These are phyloP conservation scores for Metschnikowia hibisci DNA, from an alignment of 805 yeast species.

Conservation along the genomic window DNA sequence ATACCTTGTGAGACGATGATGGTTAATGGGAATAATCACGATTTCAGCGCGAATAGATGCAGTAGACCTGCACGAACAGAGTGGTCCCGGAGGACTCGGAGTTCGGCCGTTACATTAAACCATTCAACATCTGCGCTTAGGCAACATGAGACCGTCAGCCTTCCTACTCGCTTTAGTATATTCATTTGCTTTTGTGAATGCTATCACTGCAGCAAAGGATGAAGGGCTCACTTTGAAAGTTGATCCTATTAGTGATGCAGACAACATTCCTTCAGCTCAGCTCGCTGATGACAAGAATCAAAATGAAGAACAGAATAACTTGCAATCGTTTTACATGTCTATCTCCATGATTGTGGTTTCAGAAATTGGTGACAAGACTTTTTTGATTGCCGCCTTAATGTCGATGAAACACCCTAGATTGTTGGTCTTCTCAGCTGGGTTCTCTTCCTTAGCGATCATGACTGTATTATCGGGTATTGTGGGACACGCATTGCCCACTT, in stretches of 20 bases:
- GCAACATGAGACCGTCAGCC: conserved; percentile 9
- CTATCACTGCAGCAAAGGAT: neutral
- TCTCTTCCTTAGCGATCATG: conserved; percentile 82
- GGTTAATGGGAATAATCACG: neutral
- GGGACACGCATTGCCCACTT: conserved; percentile 85
- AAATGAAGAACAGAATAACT: conserved; percentile 7
- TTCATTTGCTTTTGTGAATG: conserved; percentile 6
- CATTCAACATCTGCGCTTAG: neutral
- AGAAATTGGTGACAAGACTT: conserved; percentile 97
- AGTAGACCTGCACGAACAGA: conserved; percentile 1
- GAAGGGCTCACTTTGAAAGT: conserved; percentile 7
- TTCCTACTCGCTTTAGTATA: conserved; percentile 7
- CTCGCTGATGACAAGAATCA: conserved; percentile 2
- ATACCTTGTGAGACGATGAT: neutral
- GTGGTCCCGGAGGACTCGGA: conserved; percentile 1
- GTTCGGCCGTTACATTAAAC: neutral
- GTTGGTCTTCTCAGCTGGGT: conserved; percentile 86
- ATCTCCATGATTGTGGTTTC: conserved; percentile 89
- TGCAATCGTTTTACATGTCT: conserved; percentile 66
- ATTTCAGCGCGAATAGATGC: neutral
- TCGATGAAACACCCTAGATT: conserved; percentile 88
- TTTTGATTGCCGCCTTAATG: conserved; percentile 94
- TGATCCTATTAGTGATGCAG: conserved; percentile 10
- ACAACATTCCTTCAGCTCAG: conserved; percentile 9
- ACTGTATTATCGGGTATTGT: conserved; percentile 85